Evolutionary conservation across 2,329 filamentous ascomycete species (phyloP).

Genomic region (Aspergillus luchuensis): DNA sequence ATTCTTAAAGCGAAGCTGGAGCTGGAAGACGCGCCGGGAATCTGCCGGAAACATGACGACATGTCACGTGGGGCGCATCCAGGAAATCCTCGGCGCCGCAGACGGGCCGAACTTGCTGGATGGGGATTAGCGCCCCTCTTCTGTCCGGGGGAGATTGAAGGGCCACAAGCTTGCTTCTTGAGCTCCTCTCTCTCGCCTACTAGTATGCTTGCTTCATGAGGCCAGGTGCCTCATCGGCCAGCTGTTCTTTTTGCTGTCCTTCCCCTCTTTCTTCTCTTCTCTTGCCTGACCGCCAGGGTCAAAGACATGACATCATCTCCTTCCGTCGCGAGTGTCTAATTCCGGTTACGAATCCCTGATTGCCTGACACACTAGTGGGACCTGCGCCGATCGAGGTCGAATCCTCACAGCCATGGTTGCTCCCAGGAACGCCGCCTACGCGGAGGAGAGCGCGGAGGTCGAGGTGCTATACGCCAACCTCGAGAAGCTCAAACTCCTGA

Average conservation of each 20-base stretch:
- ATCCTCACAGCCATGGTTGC: conserved; percentile 50
- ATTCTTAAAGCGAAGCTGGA: conserved; percentile 2
- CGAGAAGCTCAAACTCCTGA: conserved; percentile 89
- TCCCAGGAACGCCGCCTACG: conserved; percentile 59
- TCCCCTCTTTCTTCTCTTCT: not conserved
- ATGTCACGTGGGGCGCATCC: conserved; percentile 26
- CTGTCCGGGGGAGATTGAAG: conserved; percentile 4
- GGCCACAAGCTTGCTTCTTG: not conserved
- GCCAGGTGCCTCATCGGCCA: conserved; percentile 27
- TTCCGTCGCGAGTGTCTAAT: conserved; percentile 1
- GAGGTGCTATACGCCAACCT: conserved; percentile 70
- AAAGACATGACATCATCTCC: conserved; percentile 17
- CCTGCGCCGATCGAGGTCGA: conserved; percentile 17
- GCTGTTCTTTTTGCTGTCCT: conserved; percentile 5
- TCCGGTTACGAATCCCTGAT: conserved; percentile 11
- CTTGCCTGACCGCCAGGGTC: not conserved
- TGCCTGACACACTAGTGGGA: conserved; percentile 17
- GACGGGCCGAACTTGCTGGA: conserved; percentile 22
- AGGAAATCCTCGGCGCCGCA: conserved; percentile 8
- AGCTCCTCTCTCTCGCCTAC: no score
- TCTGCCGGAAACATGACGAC: conserved; percentile 27
- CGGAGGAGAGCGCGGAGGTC: conserved; percentile 68
- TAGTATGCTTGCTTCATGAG: conserved; percentile 18
- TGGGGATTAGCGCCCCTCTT: conserved; percentile 26
- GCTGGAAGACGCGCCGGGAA: not conserved